Evolutionary conservation across 2,329 filamentous ascomycete genomes (phyloP).

Genomic region (Claviceps fusiformis): DNA sequence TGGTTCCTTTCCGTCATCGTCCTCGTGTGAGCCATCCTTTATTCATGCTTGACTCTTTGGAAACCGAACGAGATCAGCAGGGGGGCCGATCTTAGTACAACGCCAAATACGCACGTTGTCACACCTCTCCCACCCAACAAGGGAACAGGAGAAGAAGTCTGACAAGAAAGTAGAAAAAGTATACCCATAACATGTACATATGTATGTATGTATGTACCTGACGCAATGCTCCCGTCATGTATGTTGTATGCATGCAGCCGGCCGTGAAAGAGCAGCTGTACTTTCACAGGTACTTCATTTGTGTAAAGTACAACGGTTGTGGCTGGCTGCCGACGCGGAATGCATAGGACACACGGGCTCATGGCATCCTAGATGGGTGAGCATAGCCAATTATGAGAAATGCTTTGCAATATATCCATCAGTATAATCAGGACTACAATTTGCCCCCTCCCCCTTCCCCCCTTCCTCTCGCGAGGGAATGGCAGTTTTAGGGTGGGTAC

Average conservation of each 20-base stretch:
- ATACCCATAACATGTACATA: too few species aligned
- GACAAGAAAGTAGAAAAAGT: too few species aligned
- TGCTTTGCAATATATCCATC: not conserved
- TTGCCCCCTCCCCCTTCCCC: too few species aligned
- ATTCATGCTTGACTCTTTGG: not conserved
- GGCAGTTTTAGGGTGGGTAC: not conserved
- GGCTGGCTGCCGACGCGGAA: too few species aligned
- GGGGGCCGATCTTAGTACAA: not conserved
- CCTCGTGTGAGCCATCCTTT: not conserved
- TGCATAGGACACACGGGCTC: too few species aligned
- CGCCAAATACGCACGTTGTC: not conserved
- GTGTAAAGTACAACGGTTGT: too few species aligned
- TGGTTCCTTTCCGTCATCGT: not conserved
- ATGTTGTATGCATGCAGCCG: not conserved
- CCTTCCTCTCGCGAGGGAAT: not conserved
- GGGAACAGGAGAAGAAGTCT: not conserved
- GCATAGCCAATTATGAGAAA: not conserved
- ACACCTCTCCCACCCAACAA: not conserved
- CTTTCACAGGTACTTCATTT: too few species aligned
- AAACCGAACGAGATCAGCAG: not conserved
- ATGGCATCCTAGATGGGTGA: too few species aligned
- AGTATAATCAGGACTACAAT: not conserved
- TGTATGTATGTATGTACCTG: not conserved
- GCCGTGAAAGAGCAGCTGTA: too few species aligned
- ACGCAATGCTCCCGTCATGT: not conserved